Percentiles rank a stretch among this genome's conserved stretches.
Evolutionary conservation across 2,329 filamentous ascomycete genomes (phyloP).

Genomic region (Cordyceps cateniannulata): DNA sequence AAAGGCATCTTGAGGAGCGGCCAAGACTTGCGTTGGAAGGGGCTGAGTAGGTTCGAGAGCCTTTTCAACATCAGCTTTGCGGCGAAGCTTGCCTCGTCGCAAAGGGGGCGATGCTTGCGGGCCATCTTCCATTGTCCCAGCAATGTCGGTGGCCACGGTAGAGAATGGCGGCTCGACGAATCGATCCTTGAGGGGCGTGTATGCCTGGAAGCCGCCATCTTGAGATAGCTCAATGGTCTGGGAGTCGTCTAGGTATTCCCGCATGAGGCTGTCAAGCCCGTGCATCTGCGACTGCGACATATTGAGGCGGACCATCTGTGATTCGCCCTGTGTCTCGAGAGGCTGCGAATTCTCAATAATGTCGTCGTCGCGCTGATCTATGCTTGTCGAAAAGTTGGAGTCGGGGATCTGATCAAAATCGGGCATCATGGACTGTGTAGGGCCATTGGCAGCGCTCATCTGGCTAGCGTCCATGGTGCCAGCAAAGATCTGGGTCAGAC

Average conservation of each 20-base stretch:
- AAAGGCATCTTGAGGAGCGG: slow-evolving; percentile 46
- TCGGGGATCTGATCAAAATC: slow-evolving; percentile 51
- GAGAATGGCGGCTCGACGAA: slow-evolving; percentile 60
- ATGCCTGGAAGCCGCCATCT: slow-evolving; percentile 68
- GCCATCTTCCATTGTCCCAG: slow-evolving; percentile 26
- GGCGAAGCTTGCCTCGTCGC: slow-evolving; percentile 49
- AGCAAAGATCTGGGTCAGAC: slow-evolving; percentile 84
- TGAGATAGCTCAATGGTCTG: slow-evolving; percentile 72
- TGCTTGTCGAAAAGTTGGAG: slow-evolving; percentile 55
- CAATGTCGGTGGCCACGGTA: slow-evolving; percentile 63
- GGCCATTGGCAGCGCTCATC: slow-evolving; percentile 22
- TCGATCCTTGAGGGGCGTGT: slow-evolving; percentile 62
- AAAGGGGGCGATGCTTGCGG: slow-evolving; percentile 60
- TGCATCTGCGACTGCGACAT: slow-evolving; percentile 56
- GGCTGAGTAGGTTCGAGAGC: slow-evolving; percentile 14
- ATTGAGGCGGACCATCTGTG: slow-evolving; percentile 46
- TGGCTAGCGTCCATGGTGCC: slow-evolving; percentile 74
- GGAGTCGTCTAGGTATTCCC: slow-evolving; percentile 47
- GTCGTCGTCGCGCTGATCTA: slow-evolving; percentile 47
- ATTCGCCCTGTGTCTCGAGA: slow-evolving; percentile 25
- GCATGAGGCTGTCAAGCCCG: slow-evolving; percentile 50
- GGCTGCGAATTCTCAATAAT: slow-evolving; percentile 40
- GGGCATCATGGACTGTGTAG: slow-evolving; percentile 46
- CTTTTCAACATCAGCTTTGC: slow-evolving; percentile 30
- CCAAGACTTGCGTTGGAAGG: not conserved